phyloP scores from a whole-genome alignment of 495 filamentous ascomycete genomes.

The Aspergillus saccharolyticus region DNA sequence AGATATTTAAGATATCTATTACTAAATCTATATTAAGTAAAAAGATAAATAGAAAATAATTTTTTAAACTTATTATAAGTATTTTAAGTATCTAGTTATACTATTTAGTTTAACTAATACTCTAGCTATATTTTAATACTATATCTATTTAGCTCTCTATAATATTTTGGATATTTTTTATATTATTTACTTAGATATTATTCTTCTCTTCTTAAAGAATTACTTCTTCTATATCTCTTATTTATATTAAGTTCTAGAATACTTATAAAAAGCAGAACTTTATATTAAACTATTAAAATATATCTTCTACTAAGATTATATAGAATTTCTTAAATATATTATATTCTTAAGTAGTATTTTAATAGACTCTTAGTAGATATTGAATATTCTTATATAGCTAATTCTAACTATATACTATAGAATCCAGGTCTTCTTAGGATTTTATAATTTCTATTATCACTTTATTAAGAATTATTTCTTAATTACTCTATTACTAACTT shows the following conservation, averaged over 20 bases:
- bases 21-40: background rate
- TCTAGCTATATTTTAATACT: background rate
- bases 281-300: background rate
- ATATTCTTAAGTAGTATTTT: background rate
- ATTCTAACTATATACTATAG: background rate
- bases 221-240: background rate
- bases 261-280: background rate
- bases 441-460: background rate
- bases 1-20: background rate
- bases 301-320: background rate
- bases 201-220: background rate
- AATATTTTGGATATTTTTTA: background rate
- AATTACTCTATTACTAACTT: constrained; percentile 3
- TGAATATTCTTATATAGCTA: background rate
- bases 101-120: background rate
- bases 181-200: background rate
- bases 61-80: background rate
- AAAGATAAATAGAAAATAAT: background rate
- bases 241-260: background rate
- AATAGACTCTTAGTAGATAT: background rate
- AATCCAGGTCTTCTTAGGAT: background rate
- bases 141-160: background rate
- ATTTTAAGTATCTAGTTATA: background rate
- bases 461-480: constrained; percentile 3
- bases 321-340: background rate